A percentile compares a stretch with the other conserved stretches of the same genome.
Evolutionary conservation across 129 eudicot genomes (phyloP).

Genomic region (Silybum marianum): DNA sequence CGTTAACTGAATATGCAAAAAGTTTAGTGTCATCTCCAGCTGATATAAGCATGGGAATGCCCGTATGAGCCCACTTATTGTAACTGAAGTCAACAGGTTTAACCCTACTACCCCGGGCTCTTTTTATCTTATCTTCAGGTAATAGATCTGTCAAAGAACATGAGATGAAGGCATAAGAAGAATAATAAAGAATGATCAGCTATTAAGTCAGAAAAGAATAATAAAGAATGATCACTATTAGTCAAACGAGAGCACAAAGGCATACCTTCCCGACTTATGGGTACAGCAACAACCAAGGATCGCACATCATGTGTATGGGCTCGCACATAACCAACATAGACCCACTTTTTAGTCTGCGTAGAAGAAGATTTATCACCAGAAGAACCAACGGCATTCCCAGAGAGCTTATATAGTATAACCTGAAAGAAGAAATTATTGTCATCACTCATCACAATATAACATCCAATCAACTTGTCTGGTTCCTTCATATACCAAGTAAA

Average conservation of each 20-base stretch:
- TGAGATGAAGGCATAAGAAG: background rate
- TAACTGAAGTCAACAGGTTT: slow-evolving; percentile 73
- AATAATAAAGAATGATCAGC: background rate
- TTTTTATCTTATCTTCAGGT: slow-evolving; percentile 58
- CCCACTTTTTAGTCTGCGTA: slow-evolving; percentile 61
- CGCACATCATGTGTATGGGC: slow-evolving; percentile 93
- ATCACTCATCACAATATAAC: background rate
- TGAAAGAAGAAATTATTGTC: slow-evolving; percentile 22
- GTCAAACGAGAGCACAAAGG: background rate
- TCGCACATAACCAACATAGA: slow-evolving; percentile 73
- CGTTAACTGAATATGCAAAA: slow-evolving; percentile 86
- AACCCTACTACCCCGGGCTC: slow-evolving; percentile 51
- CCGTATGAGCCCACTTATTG: slow-evolving; percentile 92
- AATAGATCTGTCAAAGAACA: slow-evolving; percentile 43
- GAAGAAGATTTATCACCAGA: slow-evolving; percentile 27
- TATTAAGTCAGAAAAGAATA: background rate
- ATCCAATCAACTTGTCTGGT: background rate
- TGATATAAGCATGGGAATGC: slow-evolving; percentile 96
- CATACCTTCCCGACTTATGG: slow-evolving; percentile 82
- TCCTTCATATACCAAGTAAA: background rate
- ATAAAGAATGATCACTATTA: background rate
- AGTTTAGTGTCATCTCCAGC: slow-evolving; percentile 97
- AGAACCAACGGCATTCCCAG: slow-evolving; percentile 37
- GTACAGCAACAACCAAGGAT: slow-evolving; percentile 84
- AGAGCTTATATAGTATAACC: slow-evolving; percentile 82